Evolutionary conservation across 2,329 filamentous ascomycete genomes (phyloP).

Genomic region (Neurospora sp.): DNA sequence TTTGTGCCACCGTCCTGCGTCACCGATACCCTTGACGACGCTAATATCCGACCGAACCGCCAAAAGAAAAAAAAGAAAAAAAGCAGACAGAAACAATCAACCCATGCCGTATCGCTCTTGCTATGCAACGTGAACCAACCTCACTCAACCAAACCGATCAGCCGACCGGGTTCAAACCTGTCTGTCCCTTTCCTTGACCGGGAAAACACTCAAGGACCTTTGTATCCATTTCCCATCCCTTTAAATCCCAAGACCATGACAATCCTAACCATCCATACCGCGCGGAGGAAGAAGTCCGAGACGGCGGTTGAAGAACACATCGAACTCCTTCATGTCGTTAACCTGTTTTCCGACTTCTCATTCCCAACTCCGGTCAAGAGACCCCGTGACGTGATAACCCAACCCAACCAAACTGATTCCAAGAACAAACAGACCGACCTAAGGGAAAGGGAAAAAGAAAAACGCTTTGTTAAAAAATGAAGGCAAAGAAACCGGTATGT

Average conservation of each 20-base stretch:
- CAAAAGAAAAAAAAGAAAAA: not conserved
- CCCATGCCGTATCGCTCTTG: not conserved
- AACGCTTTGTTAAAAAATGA: not conserved
- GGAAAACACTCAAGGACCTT: not conserved
- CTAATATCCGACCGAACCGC: not conserved
- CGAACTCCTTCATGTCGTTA: not conserved
- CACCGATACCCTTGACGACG: not conserved
- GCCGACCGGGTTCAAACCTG: not conserved
- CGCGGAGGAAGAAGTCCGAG: not conserved
- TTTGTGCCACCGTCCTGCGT: not conserved
- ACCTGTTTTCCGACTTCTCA: not conserved
- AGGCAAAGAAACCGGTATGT: not conserved
- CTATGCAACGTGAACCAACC: not conserved
- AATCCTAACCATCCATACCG: not conserved
- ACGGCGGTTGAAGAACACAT: not conserved
- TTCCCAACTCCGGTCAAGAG: not conserved
- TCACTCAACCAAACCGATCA: not conserved
- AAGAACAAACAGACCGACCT: not conserved
- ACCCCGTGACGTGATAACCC: not conserved
- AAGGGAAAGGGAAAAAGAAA: not conserved
- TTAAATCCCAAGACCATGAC: not conserved
- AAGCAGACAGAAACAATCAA: not conserved
- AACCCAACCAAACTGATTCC: not conserved
- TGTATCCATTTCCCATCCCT: not conserved
- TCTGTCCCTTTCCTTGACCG: not conserved